These are phyloP conservation scores for Trametes maxima DNA, from an alignment of 768 basidiomycete species.

Conservation along the genomic window DNA sequence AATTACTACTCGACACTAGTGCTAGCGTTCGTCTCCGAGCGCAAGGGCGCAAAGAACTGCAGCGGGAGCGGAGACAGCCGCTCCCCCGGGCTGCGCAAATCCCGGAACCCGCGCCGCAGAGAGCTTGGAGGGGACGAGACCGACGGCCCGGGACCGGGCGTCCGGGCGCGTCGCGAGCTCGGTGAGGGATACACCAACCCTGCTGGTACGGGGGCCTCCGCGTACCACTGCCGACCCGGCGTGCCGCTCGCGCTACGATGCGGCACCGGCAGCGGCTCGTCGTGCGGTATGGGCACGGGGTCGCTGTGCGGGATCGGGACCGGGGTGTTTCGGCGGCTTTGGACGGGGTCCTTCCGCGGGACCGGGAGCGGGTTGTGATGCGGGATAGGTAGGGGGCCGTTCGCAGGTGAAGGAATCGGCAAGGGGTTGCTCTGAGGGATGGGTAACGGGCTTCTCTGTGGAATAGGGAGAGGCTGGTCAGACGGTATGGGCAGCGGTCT, in stretches of 20 bases:
- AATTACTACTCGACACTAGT: slow-evolving; percentile 1
- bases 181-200: slow-evolving; percentile 24
- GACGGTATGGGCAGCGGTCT: slow-evolving; percentile 6
- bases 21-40: slow-evolving; percentile 17
- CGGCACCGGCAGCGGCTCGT: slow-evolving; percentile 14
- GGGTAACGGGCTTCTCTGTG: neutral
- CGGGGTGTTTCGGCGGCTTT: neutral
- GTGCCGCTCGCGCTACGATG: slow-evolving; percentile 21
- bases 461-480: slow-evolving; percentile 1
- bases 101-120: slow-evolving; percentile 2
- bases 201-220: slow-evolving; percentile 20
- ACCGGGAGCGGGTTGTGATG: neutral
- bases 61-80: slow-evolving; percentile 19
- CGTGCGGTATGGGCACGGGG: slow-evolving; percentile 6
- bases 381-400: slow-evolving; percentile 7
- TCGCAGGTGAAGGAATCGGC: slow-evolving; percentile 3
- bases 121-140: slow-evolving; percentile 5
- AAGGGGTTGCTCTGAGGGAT: slow-evolving; percentile 4
- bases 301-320: slow-evolving; percentile 1
- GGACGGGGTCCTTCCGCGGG: neutral
- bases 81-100: slow-evolving; percentile 17
- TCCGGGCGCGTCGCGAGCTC: slow-evolving; percentile 11
- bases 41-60: slow-evolving; percentile 18
- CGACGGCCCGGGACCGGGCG: neutral
- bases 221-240: slow-evolving; percentile 13